Conservation (phyloP, 441 rosid genomes). For the Gossypium lobatum region DNA sequence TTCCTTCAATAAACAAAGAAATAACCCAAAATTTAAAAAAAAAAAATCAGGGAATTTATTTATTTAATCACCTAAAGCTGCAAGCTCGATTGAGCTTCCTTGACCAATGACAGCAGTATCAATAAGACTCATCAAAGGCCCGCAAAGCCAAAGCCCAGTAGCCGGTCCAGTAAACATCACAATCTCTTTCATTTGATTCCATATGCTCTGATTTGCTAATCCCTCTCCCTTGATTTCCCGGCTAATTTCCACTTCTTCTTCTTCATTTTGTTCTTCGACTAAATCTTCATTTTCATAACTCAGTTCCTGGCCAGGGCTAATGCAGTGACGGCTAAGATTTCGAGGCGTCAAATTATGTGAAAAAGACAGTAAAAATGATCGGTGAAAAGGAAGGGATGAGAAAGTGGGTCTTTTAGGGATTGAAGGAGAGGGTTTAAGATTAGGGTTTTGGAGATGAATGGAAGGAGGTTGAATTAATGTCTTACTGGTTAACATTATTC, state of each 20-base stretch:
- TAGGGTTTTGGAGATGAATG: slow-evolving; percentile 10
- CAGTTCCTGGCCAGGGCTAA: slow-evolving; percentile 29
- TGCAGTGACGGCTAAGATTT: slow-evolving; percentile 18
- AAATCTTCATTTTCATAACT: slow-evolving; percentile 15
- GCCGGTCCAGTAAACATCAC: slow-evolving; percentile 86
- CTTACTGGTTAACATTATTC: slow-evolving; percentile 30
- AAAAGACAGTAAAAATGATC: slow-evolving; percentile 17
- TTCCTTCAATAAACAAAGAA: background rate
- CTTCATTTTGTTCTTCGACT: slow-evolving; percentile 4
- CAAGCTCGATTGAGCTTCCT: slow-evolving; percentile 73
- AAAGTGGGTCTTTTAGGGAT: slow-evolving; percentile 10
- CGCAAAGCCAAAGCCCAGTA: slow-evolving; percentile 83
- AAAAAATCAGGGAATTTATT: background rate
- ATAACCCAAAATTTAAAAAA: background rate
- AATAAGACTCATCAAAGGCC: slow-evolving; percentile 95
- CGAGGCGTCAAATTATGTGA: background rate
- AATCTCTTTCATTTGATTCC: slow-evolving; percentile 78
- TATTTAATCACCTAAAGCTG: slow-evolving; percentile 39
- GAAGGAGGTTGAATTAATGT: slow-evolving; percentile 21
- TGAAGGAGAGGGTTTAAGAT: slow-evolving; percentile 24
- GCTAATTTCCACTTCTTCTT: slow-evolving; percentile 5
- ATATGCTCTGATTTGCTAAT: slow-evolving; percentile 44
- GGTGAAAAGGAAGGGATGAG: slow-evolving; percentile 18
- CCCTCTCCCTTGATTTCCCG: slow-evolving; percentile 29
- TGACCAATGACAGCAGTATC: slow-evolving; percentile 90